Percentiles rank a stretch among this genome's conserved stretches.
Conservation (phyloP, 495 filamentous ascomycete species). For the Talaromyces ruber region DNA sequence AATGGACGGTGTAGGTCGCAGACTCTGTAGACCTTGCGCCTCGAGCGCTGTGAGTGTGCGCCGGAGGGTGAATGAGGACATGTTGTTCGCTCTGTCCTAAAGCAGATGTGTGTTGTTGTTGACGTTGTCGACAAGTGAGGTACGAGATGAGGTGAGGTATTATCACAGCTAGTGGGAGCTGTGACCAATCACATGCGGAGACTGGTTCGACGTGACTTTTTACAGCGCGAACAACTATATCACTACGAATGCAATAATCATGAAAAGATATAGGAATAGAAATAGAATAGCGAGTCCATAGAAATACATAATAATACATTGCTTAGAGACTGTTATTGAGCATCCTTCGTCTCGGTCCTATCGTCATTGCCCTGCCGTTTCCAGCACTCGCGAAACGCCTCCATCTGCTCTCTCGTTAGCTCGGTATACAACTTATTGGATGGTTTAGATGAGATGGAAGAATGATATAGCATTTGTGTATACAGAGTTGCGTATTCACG, state of each 20-base stretch:
- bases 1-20: not conserved
- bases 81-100: not conserved
- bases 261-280: too few relatives aligned
- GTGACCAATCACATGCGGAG: conserved; percentile 11
- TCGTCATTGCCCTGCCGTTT: conserved; percentile 81
- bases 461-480: not conserved
- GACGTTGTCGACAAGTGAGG: not conserved
- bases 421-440: too few relatives aligned
- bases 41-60: conserved; percentile 2
- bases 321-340: conserved; percentile 10
- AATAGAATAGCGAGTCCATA: not conserved
- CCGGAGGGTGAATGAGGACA: not conserved
- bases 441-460: not conserved
- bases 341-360: conserved; percentile 69
- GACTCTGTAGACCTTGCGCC: not conserved
- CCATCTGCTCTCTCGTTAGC: conserved; percentile 55
- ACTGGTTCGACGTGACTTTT: not conserved
- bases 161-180: not conserved
- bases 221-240: not conserved
- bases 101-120: not conserved
- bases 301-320: not conserved
- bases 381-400: conserved; percentile 87
- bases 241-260: not conserved
- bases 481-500: not conserved
- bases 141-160: not conserved